phyloP scores from a whole-genome alignment of 2,329 filamentous ascomycete genomes.

The Colletotrichum higginsianum region DNA sequence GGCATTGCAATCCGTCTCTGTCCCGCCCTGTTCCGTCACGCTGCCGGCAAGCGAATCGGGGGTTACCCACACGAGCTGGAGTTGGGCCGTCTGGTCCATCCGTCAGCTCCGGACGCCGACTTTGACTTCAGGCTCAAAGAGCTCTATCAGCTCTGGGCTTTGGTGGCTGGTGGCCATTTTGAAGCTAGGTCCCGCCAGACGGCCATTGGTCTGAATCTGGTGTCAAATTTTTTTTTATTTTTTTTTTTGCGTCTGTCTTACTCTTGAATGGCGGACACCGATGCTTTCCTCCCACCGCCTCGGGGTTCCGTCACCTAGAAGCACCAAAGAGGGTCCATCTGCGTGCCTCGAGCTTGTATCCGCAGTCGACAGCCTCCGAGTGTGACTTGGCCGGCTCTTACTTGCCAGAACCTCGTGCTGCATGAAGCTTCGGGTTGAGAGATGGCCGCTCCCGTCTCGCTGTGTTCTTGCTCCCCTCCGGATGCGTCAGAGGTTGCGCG shows the following conservation, averaged over 20 bases:
- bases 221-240: too few relatives aligned
- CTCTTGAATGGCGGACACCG: background rate
- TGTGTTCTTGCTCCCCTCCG: conserved; percentile 12
- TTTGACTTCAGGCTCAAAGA: background rate
- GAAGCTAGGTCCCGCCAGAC: too few relatives aligned
- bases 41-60: background rate
- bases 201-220: too few relatives aligned
- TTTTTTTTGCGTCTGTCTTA: too few relatives aligned
- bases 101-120: background rate
- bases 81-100: background rate
- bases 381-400: conserved; percentile 42
- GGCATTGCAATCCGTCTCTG: background rate
- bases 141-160: background rate
- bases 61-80: conserved; percentile 8
- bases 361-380: conserved; percentile 13
- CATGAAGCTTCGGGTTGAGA: conserved; percentile 19
- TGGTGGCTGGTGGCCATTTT: background rate
- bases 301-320: conserved; percentile 6
- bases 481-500: conserved; percentile 16
- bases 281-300: conserved; percentile 26
- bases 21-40: background rate
- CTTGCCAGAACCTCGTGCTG: conserved; percentile 34
- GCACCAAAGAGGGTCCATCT: conserved; percentile 8
- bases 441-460: background rate
- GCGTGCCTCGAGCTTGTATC: conserved; percentile 3